A percentile compares a stretch with the other conserved stretches of the same genome.
phyloP scores from a whole-genome alignment of 257 asterid genomes.

The Catharanthus roseus region DNA sequence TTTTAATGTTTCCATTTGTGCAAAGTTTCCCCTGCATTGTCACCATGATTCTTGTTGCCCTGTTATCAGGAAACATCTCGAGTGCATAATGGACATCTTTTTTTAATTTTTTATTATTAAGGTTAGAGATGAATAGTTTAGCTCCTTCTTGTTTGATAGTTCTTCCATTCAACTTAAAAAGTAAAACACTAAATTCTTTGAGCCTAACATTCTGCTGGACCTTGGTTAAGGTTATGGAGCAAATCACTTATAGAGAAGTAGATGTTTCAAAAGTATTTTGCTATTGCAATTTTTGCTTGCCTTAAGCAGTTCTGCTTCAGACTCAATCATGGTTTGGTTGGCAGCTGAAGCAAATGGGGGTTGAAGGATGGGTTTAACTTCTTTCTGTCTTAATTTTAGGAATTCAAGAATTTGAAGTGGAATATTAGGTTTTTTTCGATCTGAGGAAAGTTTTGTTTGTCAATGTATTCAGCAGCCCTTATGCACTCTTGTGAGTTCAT shows the following conservation, averaged over 20 bases:
- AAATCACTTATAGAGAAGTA: background rate
- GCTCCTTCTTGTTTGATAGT: background rate
- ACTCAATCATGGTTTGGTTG: background rate
- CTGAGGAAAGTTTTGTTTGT: background rate
- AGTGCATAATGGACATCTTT: background rate
- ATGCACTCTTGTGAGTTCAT: background rate
- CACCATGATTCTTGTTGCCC: background rate
- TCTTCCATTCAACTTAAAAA: background rate
- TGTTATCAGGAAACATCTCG: too few species aligned
- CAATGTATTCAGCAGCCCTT: background rate
- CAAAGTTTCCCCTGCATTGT: background rate
- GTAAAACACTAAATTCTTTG: background rate
- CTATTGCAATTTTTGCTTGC: background rate
- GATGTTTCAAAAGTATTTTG: background rate
- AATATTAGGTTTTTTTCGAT: background rate
- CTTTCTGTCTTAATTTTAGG: background rate
- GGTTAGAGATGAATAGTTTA: background rate
- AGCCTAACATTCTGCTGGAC: background rate
- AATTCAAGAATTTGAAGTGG: background rate
- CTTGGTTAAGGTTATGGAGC: background rate
- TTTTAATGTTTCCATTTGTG: background rate
- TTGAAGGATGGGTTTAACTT: background rate
- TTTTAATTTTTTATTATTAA: background rate
- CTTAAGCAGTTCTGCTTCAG: background rate
- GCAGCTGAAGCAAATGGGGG: background rate